Evolutionary conservation across 2,329 filamentous ascomycete genomes (phyloP).

Genomic region (Hirsutella minnesotensis): DNA sequence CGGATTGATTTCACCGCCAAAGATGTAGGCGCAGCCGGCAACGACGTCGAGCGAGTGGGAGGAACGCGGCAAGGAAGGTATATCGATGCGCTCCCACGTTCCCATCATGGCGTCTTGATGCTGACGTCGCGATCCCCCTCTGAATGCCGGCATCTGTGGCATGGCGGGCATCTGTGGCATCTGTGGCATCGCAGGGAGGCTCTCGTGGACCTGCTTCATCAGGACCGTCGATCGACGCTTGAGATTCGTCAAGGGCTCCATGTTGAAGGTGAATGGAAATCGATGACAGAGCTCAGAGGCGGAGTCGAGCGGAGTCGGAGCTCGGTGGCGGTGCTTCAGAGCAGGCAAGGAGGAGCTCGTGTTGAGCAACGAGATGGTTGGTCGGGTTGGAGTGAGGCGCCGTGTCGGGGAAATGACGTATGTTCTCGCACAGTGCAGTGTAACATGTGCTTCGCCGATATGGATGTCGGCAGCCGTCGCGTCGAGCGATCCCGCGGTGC

Average conservation of each 20-base stretch:
- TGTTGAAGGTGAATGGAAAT: conserved; percentile 10
- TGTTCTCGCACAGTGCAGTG: no score
- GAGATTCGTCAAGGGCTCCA: conserved; percentile 42
- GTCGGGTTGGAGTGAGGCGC: no score
- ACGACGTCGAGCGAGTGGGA: conserved; percentile 60
- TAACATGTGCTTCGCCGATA: no score
- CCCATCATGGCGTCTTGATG: conserved; percentile 32
- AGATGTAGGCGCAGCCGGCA: conserved; percentile 48
- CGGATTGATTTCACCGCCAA: conserved; percentile 61
- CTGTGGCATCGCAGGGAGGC: conserved; percentile 22
- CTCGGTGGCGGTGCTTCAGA: no score
- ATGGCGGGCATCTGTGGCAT: conserved; percentile 2
- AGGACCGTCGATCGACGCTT: conserved; percentile 44
- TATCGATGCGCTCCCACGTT: conserved; percentile 47
- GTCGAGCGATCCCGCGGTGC: no score
- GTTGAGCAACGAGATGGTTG: no score
- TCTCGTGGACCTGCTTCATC: conserved; percentile 36
- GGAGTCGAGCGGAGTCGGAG: no score
- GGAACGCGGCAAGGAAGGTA: conserved; percentile 52
- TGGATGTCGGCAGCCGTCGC: no score
- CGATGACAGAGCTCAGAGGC: not conserved
- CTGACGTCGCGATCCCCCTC: not conserved
- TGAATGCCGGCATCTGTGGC: conserved; percentile 1
- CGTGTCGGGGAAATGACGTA: no score
- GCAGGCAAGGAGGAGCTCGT: no score